phyloP scores from a whole-genome alignment of 257 asterid genomes.

The Primulina eburnea region DNA sequence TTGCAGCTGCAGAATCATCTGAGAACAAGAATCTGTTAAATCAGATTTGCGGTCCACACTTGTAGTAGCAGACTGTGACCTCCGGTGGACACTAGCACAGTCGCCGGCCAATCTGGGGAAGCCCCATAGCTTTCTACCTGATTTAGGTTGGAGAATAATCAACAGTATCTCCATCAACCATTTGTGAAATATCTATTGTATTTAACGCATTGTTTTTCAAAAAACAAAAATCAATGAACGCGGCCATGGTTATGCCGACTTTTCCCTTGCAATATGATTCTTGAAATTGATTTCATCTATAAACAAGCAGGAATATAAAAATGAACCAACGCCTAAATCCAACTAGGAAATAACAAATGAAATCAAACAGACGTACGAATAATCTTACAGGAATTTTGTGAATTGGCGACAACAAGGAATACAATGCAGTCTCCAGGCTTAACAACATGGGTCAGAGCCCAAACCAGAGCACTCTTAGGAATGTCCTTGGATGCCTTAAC shows the following conservation, averaged over 20 bases:
- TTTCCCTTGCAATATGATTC: too few species aligned
- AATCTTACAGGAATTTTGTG: slow-evolving; percentile 67
- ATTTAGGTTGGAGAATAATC: neutral
- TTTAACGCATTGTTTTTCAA: neutral
- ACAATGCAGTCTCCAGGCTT: slow-evolving; percentile 98
- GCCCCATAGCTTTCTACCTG: slow-evolving; percentile 84
- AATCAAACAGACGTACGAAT: slow-evolving; percentile 5
- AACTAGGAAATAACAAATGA: neutral
- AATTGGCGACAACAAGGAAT: slow-evolving; percentile 76
- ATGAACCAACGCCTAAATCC: neutral
- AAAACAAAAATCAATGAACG: too few species aligned
- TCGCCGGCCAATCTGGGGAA: slow-evolving; percentile 98
- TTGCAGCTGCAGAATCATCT: slow-evolving; percentile 97
- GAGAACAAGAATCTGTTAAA: slow-evolving; percentile 81
- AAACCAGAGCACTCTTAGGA: slow-evolving; percentile 83
- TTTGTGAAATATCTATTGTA: neutral
- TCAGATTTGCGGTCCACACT: slow-evolving; percentile 71
- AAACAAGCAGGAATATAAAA: neutral
- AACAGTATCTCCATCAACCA: too few species aligned
- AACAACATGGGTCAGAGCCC: slow-evolving; percentile 98
- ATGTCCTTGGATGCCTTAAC: slow-evolving; percentile 95
- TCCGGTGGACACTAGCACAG: slow-evolving; percentile 85
- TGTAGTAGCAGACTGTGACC: slow-evolving; percentile 48
- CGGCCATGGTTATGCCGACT: too few species aligned
- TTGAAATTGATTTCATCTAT: neutral